A percentile compares a stretch with the other conserved stretches of the same genome.
Conservation (phyloP, 2,329 filamentous ascomycete species). For the Hortaea sp. region DNA sequence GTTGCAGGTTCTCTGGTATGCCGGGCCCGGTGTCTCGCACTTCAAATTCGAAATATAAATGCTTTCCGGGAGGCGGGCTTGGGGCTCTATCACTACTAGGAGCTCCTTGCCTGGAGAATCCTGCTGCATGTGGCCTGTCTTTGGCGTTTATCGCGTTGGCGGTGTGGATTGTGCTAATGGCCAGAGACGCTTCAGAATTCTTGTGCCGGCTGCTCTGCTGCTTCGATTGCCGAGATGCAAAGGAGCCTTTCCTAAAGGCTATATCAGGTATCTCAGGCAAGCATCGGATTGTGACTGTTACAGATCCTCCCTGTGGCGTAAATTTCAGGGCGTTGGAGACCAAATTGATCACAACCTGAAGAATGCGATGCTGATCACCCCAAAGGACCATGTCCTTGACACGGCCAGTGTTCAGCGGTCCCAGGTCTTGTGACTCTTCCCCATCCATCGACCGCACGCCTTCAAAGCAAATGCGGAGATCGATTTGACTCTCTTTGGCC, state of each 20-base stretch:
- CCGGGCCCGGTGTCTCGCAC: conserved; percentile 82
- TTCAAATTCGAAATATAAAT: conserved; percentile 75
- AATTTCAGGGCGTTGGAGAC: conserved; percentile 91
- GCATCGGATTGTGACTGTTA: conserved; percentile 68
- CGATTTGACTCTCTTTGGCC: conserved; percentile 67
- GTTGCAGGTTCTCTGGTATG: conserved; percentile 66
- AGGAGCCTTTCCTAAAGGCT: conserved; percentile 35
- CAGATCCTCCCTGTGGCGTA: conserved; percentile 64
- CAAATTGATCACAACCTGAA: conserved; percentile 89
- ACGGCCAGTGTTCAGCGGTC: conserved; percentile 43
- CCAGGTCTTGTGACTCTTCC: conserved; percentile 35
- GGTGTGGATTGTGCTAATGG: conserved; percentile 16
- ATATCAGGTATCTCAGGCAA: conserved; percentile 47
- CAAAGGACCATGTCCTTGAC: conserved; percentile 80
- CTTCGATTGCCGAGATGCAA: conserved; percentile 14
- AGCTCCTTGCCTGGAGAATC: background rate
- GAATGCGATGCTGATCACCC: conserved; percentile 84
- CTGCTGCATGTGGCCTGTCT: conserved; percentile 25
- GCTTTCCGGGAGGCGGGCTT: conserved; percentile 47
- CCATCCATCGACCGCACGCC: conserved; percentile 30
- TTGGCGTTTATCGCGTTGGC: conserved; percentile 36
- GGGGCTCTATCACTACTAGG: conserved; percentile 14
- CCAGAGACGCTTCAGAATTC: conserved; percentile 6
- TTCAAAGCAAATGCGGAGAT: conserved; percentile 63
- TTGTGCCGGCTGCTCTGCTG: conserved; percentile 3